phyloP scores from a whole-genome alignment of 768 basidiomycete species.

The Neoboletus brunneissimus region DNA sequence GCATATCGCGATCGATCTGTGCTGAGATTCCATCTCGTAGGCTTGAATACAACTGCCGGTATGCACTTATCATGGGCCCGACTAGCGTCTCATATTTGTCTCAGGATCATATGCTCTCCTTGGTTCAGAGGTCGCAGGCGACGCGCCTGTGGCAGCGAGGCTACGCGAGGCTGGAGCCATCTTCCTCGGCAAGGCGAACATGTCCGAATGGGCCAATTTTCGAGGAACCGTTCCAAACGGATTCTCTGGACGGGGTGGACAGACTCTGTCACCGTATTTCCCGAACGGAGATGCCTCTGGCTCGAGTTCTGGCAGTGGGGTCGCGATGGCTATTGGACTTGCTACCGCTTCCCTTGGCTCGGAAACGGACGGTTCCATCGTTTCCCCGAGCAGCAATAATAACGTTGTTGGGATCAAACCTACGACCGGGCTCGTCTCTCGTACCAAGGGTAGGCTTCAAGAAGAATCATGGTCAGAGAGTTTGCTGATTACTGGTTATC shows the following conservation, averaged over 20 bases:
- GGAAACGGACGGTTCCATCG: constrained; percentile 50
- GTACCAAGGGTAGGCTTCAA: constrained; percentile 31
- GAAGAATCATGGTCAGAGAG: neutral
- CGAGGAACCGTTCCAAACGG: constrained; percentile 40
- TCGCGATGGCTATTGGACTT: constrained; percentile 43
- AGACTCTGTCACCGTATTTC: constrained; percentile 41
- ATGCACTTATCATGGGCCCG: neutral
- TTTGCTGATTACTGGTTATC: neutral
- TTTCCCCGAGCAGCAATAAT: constrained; percentile 40
- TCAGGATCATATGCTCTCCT: constrained; percentile 36
- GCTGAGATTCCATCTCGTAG: constrained; percentile 12
- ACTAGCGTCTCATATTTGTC: neutral
- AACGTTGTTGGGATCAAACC: constrained; percentile 45
- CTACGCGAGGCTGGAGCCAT: constrained; percentile 35
- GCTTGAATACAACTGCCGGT: constrained; percentile 41
- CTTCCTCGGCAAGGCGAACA: constrained; percentile 42
- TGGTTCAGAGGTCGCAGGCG: constrained; percentile 34
- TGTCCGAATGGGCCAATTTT: constrained; percentile 46
- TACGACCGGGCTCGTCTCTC: constrained; percentile 40
- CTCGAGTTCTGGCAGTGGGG: constrained; percentile 43
- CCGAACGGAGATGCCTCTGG: constrained; percentile 41
- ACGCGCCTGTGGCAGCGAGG: constrained; percentile 31
- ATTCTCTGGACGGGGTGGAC: constrained; percentile 48
- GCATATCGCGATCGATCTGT: neutral
- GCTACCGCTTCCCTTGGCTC: constrained; percentile 43